Conservation (phyloP, 2,329 filamentous ascomycete genomes). For the Diaporthe vexans region DNA sequence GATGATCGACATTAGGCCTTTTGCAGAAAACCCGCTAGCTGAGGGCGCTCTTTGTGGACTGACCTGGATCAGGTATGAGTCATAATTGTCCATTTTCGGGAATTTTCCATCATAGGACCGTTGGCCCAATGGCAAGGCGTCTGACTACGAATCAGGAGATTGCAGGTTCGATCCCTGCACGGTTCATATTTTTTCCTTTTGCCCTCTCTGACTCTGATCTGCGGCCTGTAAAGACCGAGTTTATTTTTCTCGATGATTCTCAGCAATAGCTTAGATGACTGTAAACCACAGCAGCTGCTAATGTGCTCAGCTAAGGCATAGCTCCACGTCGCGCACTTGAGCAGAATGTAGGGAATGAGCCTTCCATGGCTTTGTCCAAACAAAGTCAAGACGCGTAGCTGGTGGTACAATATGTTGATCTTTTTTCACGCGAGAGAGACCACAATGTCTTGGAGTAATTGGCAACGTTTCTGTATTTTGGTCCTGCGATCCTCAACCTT, state of each 20-base stretch:
- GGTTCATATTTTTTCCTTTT: conserved; percentile 38
- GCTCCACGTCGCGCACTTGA: not conserved
- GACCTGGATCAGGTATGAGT: accelerated
- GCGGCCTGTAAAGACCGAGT: no score
- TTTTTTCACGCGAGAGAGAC: no score
- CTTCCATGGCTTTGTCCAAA: no score
- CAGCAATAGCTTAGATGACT: no score
- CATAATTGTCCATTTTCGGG: accelerated
- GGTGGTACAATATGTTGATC: no score
- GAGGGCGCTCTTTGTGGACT: not conserved
- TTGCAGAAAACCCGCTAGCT: not conserved
- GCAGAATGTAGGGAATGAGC: not conserved
- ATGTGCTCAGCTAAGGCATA: no score
- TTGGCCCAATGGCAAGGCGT: conserved; percentile 53
- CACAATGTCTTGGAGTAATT: not conserved
- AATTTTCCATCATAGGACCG: conserved; percentile 25
- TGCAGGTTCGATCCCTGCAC: conserved; percentile 55
- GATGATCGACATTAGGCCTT: no score
- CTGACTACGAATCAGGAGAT: conserved; percentile 56
- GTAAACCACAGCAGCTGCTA: no score
- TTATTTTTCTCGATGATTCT: not conserved
- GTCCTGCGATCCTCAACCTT: not conserved
- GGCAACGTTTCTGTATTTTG: not conserved
- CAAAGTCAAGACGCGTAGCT: no score
- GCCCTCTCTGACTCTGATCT: no score